phyloP scores from a whole-genome alignment of 129 eudicot genomes.

The Chrysanthemum seticuspe region DNA sequence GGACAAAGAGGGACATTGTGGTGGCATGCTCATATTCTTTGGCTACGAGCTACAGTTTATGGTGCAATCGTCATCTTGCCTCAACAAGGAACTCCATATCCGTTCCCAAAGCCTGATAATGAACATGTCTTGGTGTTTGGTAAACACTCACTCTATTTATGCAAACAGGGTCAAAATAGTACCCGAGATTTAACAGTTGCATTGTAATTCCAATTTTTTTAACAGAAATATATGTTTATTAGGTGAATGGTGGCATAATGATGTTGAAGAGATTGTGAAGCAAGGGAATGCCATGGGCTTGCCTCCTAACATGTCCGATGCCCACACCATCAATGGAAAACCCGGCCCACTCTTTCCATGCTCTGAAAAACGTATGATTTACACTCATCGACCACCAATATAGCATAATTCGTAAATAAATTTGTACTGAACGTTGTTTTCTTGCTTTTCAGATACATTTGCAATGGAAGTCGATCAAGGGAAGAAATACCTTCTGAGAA shows the following conservation, averaged over 20 bases:
- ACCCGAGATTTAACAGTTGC: no score
- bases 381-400: not conserved
- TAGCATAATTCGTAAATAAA: not conserved
- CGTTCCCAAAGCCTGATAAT: conserved; percentile 43
- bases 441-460: conserved; percentile 39
- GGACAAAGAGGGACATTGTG: conserved; percentile 52
- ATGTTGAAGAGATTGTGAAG: conserved; percentile 47
- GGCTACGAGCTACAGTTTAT: conserved; percentile 53
- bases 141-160: not conserved
- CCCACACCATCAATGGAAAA: conserved; percentile 57
- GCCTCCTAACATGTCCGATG: conserved; percentile 52
- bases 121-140: conserved; percentile 39
- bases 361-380: conserved; percentile 43
- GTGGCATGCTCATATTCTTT: conserved; percentile 57
- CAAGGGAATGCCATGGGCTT: conserved; percentile 48
- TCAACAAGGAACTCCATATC: conserved; percentile 48
- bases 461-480: conserved; percentile 47
- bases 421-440: not conserved
- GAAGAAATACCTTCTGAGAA: conserved; percentile 43
- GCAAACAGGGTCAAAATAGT: not conserved
- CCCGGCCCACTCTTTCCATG: conserved; percentile 55
- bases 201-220: no score
- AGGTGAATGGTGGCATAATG: conserved; percentile 49
- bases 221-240: not conserved
- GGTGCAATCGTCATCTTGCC: conserved; percentile 54